Evolutionary conservation across 805 yeast species (phyloP), one percentile per base, ranked within the genome.

Genomic region (Clavispora santaluciae): DNA sequence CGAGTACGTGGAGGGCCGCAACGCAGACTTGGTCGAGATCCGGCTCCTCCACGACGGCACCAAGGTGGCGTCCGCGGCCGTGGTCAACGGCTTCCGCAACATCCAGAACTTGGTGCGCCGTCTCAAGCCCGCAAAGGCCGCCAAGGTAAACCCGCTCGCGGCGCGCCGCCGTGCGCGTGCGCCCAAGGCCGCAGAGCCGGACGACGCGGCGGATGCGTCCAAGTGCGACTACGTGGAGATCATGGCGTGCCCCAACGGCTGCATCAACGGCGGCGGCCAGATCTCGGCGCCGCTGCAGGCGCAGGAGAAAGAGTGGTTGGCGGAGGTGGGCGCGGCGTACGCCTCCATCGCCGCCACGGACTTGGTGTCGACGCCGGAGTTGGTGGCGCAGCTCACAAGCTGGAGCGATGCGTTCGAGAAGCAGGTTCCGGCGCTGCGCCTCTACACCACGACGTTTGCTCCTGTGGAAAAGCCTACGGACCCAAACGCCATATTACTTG

Each of bases 211-310:
- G 0, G 90, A 86, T 44, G 84, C 91, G 1, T 61, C 76, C 23
- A 70, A 66, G 30, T 81, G 86, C 51, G 93, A 87, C 46, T 86
- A 84, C 51, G 86, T 91, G 5, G 99, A 93, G 55, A 84, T 93
- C 34, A 91, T 89, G 96, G 99, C 99, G 1, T 93, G 99, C 60
- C 99, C 99, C 5, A 89, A 87, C 22, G 99, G 99, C 1, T 93
- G 98, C 56, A 86, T 90, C 42, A 93, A 91, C 55, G 99, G 99
- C 9, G 98, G 99, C 17, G 99, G 99, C 0, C 90, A 89, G 53
- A 75, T 88, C 15, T 72, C 77, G 4, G 70, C 70, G 5, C 78
- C 79, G 0, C 48, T 53, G 1, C 72, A 58, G 4, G 50, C 50
- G 0, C 36, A 55, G 36, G 64, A 57, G 49, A 67, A 79, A 57